Evolutionary conservation across 106 monocot genomes (phyloP).

Genomic region (Amphibolis antarctica): DNA sequence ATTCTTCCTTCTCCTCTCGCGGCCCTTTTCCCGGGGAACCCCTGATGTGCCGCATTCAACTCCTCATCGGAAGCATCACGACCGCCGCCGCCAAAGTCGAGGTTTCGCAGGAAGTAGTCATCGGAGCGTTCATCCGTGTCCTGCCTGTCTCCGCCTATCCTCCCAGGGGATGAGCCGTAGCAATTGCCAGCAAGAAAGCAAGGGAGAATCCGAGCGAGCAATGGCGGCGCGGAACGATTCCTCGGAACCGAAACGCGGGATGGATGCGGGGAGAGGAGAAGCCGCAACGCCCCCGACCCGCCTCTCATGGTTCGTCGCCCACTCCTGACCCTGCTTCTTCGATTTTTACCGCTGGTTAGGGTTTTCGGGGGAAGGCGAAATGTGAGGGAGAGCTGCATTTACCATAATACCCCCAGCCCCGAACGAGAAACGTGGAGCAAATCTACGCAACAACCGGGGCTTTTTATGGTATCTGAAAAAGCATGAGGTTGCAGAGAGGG

Average conservation of each 20-base stretch:
- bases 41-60: not conserved
- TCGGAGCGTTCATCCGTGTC: slow-evolving; percentile 13
- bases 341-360: not conserved
- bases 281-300: slow-evolving; percentile 4
- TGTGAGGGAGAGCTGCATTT: not conserved
- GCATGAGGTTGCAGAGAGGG: not conserved
- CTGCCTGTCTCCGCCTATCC: slow-evolving; percentile 14
- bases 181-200: not conserved
- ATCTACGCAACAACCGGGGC: no score
- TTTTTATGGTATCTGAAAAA: no score
- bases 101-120: slow-evolving; percentile 38
- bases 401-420: not conserved
- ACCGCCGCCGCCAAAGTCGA: slow-evolving; percentile 35
- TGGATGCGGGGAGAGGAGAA: not conserved
- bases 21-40: not conserved
- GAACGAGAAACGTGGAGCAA: no score
- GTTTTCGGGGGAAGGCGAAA: not conserved
- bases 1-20: slow-evolving; percentile 9
- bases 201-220: not conserved
- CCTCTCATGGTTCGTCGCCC: not conserved
- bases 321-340: not conserved
- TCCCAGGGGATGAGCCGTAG: slow-evolving; percentile 33
- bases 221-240: not conserved
- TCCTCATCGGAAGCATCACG: not conserved
- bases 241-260: not conserved